A percentile compares a stretch with the other conserved stretches of the same genome.
These are phyloP conservation scores for Podaxis sp. DNA, from an alignment of 768 basidiomycete species.

Conservation along the genomic window DNA sequence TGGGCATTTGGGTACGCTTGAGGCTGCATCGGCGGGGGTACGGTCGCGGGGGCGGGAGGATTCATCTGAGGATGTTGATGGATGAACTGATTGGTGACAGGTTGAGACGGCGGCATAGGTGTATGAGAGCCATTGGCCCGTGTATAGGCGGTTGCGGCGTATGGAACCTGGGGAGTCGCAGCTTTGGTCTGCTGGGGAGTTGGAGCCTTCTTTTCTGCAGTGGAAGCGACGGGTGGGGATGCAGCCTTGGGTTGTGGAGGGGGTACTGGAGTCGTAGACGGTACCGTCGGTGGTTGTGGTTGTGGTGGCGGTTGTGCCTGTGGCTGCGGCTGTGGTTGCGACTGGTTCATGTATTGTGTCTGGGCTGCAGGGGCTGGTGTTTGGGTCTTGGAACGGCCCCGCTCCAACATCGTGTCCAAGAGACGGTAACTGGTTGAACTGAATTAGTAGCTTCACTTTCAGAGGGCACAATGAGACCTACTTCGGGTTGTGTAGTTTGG, in stretches of 20 bases:
- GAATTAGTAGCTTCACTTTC: neutral
- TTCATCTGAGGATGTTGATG: conserved; percentile 30
- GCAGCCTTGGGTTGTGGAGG: conserved; percentile 29
- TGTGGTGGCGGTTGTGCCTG: conserved; percentile 21
- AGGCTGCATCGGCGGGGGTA: conserved; percentile 38
- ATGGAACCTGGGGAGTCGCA: conserved; percentile 26
- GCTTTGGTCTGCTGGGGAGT: conserved; percentile 21
- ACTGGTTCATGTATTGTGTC: conserved; percentile 23
- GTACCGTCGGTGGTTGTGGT: conserved; percentile 18
- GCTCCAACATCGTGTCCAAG: conserved; percentile 42
- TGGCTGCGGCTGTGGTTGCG: conserved; percentile 20
- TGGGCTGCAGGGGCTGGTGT: conserved; percentile 28
- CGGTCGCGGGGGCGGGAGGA: conserved; percentile 24
- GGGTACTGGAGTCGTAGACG: conserved; percentile 22
- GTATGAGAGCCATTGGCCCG: conserved; percentile 32
- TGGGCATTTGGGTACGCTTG: conserved; percentile 34
- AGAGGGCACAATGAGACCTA: conserved; percentile 25
- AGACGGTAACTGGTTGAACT: conserved; percentile 47
- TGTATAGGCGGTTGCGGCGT: conserved; percentile 24
- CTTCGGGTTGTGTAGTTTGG: conserved; percentile 49
- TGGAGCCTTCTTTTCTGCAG: conserved; percentile 24
- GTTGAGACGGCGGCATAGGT: conserved; percentile 28
- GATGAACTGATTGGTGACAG: conserved; percentile 31
- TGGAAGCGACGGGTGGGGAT: conserved; percentile 25
- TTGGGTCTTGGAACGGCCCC: conserved; percentile 21